Evolutionary conservation across 805 yeast genomes (phyloP).

Genomic region (Crinitomyces ghanaensis): DNA sequence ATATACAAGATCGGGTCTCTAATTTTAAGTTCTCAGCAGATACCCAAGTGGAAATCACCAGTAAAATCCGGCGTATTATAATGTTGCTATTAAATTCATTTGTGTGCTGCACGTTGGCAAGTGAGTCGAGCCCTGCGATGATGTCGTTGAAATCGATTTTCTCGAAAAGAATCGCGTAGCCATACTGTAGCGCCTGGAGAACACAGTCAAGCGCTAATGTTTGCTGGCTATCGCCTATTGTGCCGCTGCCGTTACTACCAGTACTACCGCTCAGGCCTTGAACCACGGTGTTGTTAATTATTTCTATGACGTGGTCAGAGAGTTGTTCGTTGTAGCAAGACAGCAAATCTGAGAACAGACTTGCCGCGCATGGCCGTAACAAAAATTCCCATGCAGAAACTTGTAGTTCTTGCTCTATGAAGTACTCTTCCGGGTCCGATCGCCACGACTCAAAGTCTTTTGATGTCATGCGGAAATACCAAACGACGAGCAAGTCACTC

Average conservation of each 20-base stretch:
- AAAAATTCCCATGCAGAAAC: conserved; percentile 33
- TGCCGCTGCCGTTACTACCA: too few relatives aligned
- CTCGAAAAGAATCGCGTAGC: too few relatives aligned
- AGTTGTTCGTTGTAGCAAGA: conserved; percentile 1
- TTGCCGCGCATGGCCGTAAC: conserved; percentile 17
- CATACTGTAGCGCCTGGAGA: too few relatives aligned
- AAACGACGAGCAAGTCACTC: conserved; percentile 54
- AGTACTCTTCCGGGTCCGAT: conserved; percentile 87
- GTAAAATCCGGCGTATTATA: conserved; percentile 72
- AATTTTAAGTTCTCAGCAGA: too few relatives aligned
- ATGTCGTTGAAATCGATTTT: too few relatives aligned
- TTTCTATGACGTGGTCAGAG: conserved; percentile 26
- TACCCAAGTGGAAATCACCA: conserved; percentile 79
- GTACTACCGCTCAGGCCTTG: too few relatives aligned
- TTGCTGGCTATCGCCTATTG: too few relatives aligned
- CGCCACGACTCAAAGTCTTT: conserved; percentile 73
- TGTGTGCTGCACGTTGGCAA: too few relatives aligned
- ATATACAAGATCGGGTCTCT: conserved; percentile 1
- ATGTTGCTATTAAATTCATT: too few relatives aligned
- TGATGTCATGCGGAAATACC: conserved; percentile 66
- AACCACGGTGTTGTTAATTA: conserved; percentile 37
- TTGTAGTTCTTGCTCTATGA: conserved; percentile 75
- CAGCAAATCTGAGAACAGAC: conserved; percentile 1
- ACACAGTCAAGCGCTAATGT: too few relatives aligned
- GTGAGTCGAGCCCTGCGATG: too few relatives aligned